phyloP scores from a whole-genome alignment of 2,329 filamentous ascomycete species.

The Harringtonia lauricola region DNA sequence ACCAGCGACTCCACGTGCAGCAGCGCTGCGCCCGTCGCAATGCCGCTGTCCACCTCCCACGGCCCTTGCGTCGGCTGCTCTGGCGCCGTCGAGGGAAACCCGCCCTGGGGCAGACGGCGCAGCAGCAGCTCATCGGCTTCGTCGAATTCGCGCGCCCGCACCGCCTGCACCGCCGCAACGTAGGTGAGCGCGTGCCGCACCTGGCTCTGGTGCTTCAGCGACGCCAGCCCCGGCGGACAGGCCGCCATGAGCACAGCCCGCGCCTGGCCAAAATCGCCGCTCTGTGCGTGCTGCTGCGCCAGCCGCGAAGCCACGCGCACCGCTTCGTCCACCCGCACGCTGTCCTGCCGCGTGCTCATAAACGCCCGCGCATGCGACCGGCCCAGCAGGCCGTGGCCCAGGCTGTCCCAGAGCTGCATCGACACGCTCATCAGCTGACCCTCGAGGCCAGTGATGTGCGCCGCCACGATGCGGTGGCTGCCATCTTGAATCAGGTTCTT shows the following conservation, averaged over 20 bases:
- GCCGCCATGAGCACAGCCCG: slow-evolving; percentile 41
- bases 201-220: slow-evolving; percentile 5
- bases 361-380: slow-evolving; percentile 60
- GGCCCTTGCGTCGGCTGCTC: slow-evolving; percentile 5
- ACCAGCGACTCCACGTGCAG: slow-evolving; percentile 41
- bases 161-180: slow-evolving; percentile 7
- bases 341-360: slow-evolving; percentile 54
- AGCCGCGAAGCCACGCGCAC: slow-evolving; percentile 64
- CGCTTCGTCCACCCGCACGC: slow-evolving; percentile 59
- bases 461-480: slow-evolving; percentile 3
- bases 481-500: slow-evolving; percentile 5
- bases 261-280: slow-evolving; percentile 62
- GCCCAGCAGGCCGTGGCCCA: slow-evolving; percentile 51
- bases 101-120: slow-evolving; percentile 7
- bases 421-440: slow-evolving; percentile 16
- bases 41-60: slow-evolving; percentile 40
- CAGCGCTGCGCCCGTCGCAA: slow-evolving; percentile 37
- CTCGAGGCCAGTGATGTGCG: slow-evolving; percentile 7
- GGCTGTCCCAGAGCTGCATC: slow-evolving; percentile 62
- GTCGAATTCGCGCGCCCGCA: slow-evolving; percentile 7
- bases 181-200: slow-evolving; percentile 7
- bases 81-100: slow-evolving; percentile 5
- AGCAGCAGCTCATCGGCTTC: slow-evolving; percentile 10
- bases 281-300: slow-evolving; percentile 53
- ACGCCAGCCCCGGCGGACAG: slow-evolving; percentile 11